phyloP scores from a whole-genome alignment of 306 rosid genomes.

The Cucumis cinereus region DNA sequence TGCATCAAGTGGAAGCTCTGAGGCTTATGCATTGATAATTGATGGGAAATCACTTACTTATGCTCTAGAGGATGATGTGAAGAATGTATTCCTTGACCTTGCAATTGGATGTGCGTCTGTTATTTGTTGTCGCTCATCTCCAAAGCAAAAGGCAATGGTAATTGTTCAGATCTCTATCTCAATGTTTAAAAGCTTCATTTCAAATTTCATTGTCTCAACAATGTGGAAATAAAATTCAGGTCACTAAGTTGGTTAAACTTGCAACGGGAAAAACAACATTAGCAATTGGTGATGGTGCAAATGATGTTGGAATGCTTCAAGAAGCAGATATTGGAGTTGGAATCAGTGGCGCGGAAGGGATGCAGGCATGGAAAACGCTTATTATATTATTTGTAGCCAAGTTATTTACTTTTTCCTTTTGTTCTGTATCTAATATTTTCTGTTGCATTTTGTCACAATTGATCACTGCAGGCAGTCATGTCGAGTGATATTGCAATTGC shows the following conservation, averaged over 20 bases:
- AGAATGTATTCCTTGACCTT: conserved; percentile 57
- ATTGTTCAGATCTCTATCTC: conserved; percentile 6
- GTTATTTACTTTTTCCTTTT: not conserved
- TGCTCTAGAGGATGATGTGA: conserved; percentile 64
- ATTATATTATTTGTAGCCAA: not conserved
- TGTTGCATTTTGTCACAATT: not conserved
- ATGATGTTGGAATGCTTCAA: conserved; percentile 99
- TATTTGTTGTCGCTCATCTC: conserved; percentile 94
- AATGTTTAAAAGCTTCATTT: conserved; percentile 1
- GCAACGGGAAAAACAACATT: conserved; percentile 86
- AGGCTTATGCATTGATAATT: conserved; percentile 77
- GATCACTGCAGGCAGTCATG: conserved; percentile 75
- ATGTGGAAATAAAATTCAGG: conserved; percentile 27
- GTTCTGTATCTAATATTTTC: conserved; percentile 2
- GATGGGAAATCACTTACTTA: conserved; percentile 93
- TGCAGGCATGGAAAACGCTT: conserved; percentile 54
- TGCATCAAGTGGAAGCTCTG: conserved; percentile 40
- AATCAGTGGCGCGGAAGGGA: conserved; percentile 96
- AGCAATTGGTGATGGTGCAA: conserved; percentile 97
- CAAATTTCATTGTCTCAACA: not conserved
- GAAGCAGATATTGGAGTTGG: conserved; percentile 98
- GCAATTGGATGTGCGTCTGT: conserved; percentile 75
- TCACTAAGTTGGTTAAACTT: conserved; percentile 77
- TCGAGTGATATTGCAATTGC: conserved; percentile 99
- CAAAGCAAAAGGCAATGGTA: conserved; percentile 96